Conservation (phyloP, 179 eudicot genomes). For the Beta macrorhiza region DNA sequence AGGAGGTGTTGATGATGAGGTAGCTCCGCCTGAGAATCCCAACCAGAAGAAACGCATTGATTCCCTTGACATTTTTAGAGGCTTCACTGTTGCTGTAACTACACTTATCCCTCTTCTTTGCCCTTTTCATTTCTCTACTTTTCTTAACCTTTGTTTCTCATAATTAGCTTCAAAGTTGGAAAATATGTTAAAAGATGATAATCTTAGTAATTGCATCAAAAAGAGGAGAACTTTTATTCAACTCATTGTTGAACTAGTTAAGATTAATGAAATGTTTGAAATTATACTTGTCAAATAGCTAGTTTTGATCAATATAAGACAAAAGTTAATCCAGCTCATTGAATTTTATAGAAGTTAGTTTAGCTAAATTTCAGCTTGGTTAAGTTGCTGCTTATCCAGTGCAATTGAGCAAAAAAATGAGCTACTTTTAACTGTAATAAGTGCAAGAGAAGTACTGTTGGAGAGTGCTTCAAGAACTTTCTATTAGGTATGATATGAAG, state of each 20-base stretch:
- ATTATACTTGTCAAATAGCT: neutral
- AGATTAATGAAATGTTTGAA: neutral
- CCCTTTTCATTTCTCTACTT: neutral
- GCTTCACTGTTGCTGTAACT: slow-evolving; percentile 65
- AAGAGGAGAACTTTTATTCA: neutral
- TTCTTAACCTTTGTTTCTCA: neutral
- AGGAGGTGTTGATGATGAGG: neutral
- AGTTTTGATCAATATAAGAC: neutral
- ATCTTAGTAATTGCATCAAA: neutral
- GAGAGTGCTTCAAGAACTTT: neutral
- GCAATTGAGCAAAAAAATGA: neutral
- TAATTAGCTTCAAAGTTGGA: neutral
- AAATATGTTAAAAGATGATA: neutral
- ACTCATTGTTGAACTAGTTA: neutral
- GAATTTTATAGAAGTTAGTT: neutral
- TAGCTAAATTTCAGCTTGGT: neutral
- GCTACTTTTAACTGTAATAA: neutral
- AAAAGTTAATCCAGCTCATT: neutral
- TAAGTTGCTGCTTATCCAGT: neutral
- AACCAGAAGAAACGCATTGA: slow-evolving; percentile 48
- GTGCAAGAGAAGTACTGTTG: too few species aligned
- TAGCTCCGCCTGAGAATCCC: neutral
- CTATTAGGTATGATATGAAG: neutral
- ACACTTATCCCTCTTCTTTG: too few species aligned
- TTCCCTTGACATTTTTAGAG: slow-evolving; percentile 83